Evolutionary conservation across 176 grass and related monocot species (phyloP), one percentile per base, ranked within the genome.

Genomic region (Aegilops tauschii): DNA sequence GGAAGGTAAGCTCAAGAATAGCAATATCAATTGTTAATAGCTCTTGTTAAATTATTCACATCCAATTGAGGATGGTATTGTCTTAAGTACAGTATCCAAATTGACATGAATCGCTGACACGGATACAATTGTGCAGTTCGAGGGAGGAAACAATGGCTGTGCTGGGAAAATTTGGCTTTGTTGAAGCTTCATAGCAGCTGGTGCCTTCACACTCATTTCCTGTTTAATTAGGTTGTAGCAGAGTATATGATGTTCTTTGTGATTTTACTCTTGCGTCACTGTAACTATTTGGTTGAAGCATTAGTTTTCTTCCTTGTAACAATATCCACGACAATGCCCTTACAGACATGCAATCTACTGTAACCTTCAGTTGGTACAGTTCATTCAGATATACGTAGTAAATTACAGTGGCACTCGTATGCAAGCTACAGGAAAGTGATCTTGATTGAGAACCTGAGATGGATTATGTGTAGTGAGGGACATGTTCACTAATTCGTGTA

Each of bases 131-230:
- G 87, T 88, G 87, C 96, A 98, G 96, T 64, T 95, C 96, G 67
- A 90, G 84, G 79, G 80, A 92, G 80, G 90, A 94, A 87, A 98
- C 96, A 72, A 78, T 66, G 20, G 82, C 79, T 16, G 85, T 91
- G 47, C 93, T 98, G 13, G 18, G 64, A 59, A 92, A 88, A 61
- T 98, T 94, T 50, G 86, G 90, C 28, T 86, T 98, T 66, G 78
- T 90, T 81, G 92, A 97, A 93, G 82, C 72, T 89, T 73, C 17
- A 10, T 92, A 37, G 90, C 17, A 73, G 39, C 76, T 31, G 23
- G 65, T 52, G 44, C 35, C 10, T 87, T 79, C 18, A 16, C 10
- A 65, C 28, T 13, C 8, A 23, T 82, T 13, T 83, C 20, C 2
- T 83, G 73, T 65, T 86, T 82, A 71, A 82, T 65, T 73, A 73